A percentile compares a stretch with the other conserved stretches of the same genome.
Evolutionary conservation across 345 rosid species (phyloP).

Genomic region (Boechera divaricarpa): DNA sequence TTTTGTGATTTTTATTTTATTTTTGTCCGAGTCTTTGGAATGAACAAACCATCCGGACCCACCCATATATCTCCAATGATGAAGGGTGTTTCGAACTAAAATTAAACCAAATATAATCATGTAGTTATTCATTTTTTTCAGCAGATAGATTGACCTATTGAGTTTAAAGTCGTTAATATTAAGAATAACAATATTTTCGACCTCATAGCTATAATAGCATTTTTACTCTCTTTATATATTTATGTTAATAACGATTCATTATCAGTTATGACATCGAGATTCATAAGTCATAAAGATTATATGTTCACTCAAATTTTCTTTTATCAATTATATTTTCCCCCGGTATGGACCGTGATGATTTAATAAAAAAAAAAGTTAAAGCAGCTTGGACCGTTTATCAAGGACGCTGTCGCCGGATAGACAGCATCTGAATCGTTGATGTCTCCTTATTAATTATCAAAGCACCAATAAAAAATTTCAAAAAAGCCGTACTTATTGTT

Average conservation of each 20-base stretch:
- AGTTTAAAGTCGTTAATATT: neutral
- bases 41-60: neutral
- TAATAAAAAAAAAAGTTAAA: slow-evolving; percentile 13
- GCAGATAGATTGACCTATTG: neutral
- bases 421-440: slow-evolving; percentile 47
- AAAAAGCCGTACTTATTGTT: slow-evolving; percentile 37
- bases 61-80: neutral
- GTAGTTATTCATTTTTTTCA: neutral
- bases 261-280: neutral
- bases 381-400: slow-evolving; percentile 44
- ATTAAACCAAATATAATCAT: neutral
- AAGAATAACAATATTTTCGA: neutral
- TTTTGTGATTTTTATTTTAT: neutral
- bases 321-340: neutral
- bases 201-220: neutral
- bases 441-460: slow-evolving; percentile 38
- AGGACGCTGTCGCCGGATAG: slow-evolving; percentile 43
- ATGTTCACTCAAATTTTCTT: neutral
- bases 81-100: neutral
- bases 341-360: slow-evolving; percentile 26
- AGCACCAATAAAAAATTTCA: slow-evolving; percentile 10
- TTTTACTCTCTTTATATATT: neutral
- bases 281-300: neutral
- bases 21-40: neutral
- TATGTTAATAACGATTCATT: neutral